Conservation (phyloP, 192 early-diverging fungal genomes). For the Irineochytrium annulatum region DNA sequence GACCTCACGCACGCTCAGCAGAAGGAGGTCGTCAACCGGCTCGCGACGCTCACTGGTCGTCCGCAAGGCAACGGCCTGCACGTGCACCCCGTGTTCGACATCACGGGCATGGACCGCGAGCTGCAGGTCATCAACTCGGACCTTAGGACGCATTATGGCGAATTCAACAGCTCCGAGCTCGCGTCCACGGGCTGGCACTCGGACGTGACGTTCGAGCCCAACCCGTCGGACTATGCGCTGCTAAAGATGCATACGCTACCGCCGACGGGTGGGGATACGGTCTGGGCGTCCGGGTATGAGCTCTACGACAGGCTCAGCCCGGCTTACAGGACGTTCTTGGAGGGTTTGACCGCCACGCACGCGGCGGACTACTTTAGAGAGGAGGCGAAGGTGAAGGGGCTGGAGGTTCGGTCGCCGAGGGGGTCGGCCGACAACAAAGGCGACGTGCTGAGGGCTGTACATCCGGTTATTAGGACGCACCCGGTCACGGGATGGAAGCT, state of each 20-base stretch:
- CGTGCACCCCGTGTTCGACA: background rate
- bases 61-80: slow-evolving; percentile 24
- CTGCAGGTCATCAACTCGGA: background rate
- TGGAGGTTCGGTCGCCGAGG: slow-evolving; percentile 21
- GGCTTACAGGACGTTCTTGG: slow-evolving; percentile 49
- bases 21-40: slow-evolving; percentile 32
- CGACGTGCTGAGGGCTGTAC: slow-evolving; percentile 19
- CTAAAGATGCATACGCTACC: slow-evolving; percentile 14
- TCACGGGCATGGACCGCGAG: background rate
- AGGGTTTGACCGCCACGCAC: slow-evolving; percentile 58
- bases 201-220: slow-evolving; percentile 19
- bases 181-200: slow-evolving; percentile 11
- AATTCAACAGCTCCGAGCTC: background rate
- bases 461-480: slow-evolving; percentile 57
- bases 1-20: slow-evolving; percentile 54
- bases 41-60: slow-evolving; percentile 9
- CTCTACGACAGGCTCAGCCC: slow-evolving; percentile 42
- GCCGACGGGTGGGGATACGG: slow-evolving; percentile 17
- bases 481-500: slow-evolving; percentile 68
- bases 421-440: slow-evolving; percentile 8
- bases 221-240: slow-evolving; percentile 17
- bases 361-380: slow-evolving; percentile 19
- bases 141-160: background rate
- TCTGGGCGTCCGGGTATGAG: slow-evolving; percentile 17
- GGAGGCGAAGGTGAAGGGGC: slow-evolving; percentile 13